Evolutionary conservation across 1,284 basidiomycete genomes (phyloP), one percentile per base, ranked within the genome.

Genomic region (Boletus hoseneyae): DNA sequence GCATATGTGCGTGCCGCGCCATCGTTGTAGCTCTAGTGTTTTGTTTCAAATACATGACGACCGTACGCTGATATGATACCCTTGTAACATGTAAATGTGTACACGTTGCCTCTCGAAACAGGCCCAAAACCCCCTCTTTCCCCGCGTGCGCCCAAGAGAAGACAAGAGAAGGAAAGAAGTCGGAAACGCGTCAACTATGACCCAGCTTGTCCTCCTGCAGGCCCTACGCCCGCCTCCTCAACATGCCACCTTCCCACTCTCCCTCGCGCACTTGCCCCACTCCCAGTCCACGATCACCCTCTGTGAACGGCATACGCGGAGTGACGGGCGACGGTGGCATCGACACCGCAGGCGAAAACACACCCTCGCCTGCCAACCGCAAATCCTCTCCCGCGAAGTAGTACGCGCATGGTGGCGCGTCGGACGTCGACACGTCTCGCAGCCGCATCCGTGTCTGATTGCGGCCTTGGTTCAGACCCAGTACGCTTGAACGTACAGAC

Each of bases 301-400:
- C 53, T 3, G 13, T 5, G 1, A 49, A 43, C 36, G 48, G 47
- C 36, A 54, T 46, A 4, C 55, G 52, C 7, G 61, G 62, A 0
- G 54, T 44, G n/a, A 57, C 40, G 1, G 86, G 86, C 34, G 86
- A 87, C 21, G 81, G 71, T 7, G 86, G 80, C 57, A 74, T 72
- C 29, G 85, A 86, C 15, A 73, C 73, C 36, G 79, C 79, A 37
- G 86, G 87, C 5, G 85, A 87, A 60, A 88, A 85, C 35, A 84
- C 74, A 27, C 79, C 83, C 25, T 83, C 85, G 12, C 87, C 86
- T 1, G 84, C 77, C 37, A 90, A 70, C 60, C 76, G 74, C 44
- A 81, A 64, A 58, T 73, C 71, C 43, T 76, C 76, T 13, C 74
- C 74, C 38, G 76, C 75, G 57, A 79, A 80, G 61, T 76, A 79